These are phyloP conservation scores for Plantago major DNA, from an alignment of 257 asterid genomes.

Conservation along the genomic window DNA sequence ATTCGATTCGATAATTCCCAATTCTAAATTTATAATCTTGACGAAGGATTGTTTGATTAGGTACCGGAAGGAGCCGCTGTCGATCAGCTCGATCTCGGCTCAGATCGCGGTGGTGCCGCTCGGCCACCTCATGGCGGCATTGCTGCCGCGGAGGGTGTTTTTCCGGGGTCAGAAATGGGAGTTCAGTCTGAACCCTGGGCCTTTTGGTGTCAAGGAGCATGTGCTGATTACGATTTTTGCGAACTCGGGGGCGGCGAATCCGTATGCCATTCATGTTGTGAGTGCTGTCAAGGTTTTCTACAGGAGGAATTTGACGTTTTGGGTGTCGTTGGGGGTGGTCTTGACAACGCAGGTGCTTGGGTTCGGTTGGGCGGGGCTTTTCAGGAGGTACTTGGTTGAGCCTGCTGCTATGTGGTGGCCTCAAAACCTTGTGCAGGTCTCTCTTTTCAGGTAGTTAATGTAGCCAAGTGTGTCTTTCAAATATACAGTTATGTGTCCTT, in stretches of 20 bases:
- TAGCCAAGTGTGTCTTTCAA: too few relatives aligned
- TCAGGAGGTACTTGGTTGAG: constrained; percentile 78
- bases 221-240: constrained; percentile 85
- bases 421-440: constrained; percentile 87
- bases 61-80: constrained; percentile 81
- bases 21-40: too few relatives aligned
- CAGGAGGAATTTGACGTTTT: constrained; percentile 53
- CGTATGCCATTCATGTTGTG: constrained; percentile 76
- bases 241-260: constrained; percentile 80
- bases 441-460: constrained; percentile 62
- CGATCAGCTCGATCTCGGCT: constrained; percentile 74
- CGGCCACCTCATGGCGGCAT: constrained; percentile 78
- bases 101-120: constrained; percentile 87
- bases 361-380: constrained; percentile 91
- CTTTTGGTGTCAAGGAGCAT: constrained; percentile 82
- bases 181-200: constrained; percentile 71
- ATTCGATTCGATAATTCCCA: too few relatives aligned
- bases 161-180: constrained; percentile 57
- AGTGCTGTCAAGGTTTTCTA: constrained; percentile 80
- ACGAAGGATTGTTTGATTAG: too few relatives aligned
- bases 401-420: constrained; percentile 99
- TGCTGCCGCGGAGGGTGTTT: constrained; percentile 46
- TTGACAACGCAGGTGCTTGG: constrained; percentile 76
- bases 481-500: too few relatives aligned
- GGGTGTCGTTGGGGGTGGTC: constrained; percentile 76